These are phyloP conservation scores for Polytrichum commune DNA, from an alignment of 225 moss, liverwort and hornwort genomes.

Conservation along the genomic window DNA sequence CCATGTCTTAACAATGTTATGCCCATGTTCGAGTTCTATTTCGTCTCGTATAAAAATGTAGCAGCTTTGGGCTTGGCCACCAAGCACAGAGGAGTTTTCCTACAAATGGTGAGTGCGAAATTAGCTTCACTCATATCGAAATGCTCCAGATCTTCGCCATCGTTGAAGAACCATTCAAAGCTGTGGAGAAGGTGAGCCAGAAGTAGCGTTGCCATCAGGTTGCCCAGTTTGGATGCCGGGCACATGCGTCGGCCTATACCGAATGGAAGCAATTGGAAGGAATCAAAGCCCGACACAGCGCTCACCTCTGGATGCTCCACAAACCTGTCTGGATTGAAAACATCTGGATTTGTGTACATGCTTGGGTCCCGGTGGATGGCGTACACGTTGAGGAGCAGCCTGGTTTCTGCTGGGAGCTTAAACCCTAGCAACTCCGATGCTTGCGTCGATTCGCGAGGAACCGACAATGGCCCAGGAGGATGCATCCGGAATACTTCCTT, in stretches of 20 bases:
- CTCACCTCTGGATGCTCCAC: conserved; percentile 25
- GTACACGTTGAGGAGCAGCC: conserved; percentile 55
- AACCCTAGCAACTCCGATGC: conserved; percentile 37
- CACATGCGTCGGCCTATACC: conserved; percentile 57
- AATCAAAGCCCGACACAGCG: conserved; percentile 25
- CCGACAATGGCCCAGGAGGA: conserved; percentile 29
- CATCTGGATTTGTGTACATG: conserved; percentile 38
- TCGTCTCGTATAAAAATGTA: too few relatives aligned
- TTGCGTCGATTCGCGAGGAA: conserved; percentile 48
- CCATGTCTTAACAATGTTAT: too few relatives aligned
- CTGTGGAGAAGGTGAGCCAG: conserved; percentile 7
- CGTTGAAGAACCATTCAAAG: conserved; percentile 35
- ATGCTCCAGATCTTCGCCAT: neutral
- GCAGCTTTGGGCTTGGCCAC: too few relatives aligned
- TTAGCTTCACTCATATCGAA: conserved; percentile 27
- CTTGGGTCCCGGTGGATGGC: conserved; percentile 37
- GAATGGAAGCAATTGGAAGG: conserved; percentile 53
- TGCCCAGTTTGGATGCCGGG: conserved; percentile 40
- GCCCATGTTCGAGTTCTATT: too few relatives aligned
- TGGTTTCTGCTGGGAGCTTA: conserved; percentile 51
- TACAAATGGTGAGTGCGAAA: too few relatives aligned
- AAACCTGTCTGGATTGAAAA: conserved; percentile 54
- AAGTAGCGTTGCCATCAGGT: conserved; percentile 35
- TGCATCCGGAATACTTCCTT: conserved; percentile 65
- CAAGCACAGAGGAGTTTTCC: too few relatives aligned